Base-by-base conservation (phyloP, 768 basidiomycete genomes). In the Trametes maxima region DNA sequence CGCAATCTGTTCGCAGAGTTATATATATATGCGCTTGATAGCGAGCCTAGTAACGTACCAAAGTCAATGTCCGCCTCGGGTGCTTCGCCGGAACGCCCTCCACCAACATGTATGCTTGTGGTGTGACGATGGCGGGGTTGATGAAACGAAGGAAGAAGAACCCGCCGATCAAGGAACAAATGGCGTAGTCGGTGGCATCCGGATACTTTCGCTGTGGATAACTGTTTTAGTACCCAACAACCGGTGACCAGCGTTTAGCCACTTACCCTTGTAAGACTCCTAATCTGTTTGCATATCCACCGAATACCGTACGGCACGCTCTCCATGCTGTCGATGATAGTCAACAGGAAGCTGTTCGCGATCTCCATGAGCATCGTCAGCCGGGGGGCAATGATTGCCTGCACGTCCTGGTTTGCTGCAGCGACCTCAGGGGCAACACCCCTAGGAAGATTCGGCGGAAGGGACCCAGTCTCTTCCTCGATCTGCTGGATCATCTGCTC, bases 121-220 rank as follows among this genome's bases (percentile, higher is more conserved):
- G 97, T 0, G 97, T 99, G 63, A 99, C 97, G 57, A 99, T 94
- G 2, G 97, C 97, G 2, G 97, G 97, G 69, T 99, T 99, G 79
- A 99, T 98, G 78, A 99, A 99, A 19, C 97, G 92, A 63, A 99
- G 87, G 84, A 99, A 99, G 85, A 99, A 99, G 80, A 99, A 99
- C 11, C 97, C 97, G 50, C 97, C 97, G 64, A 99, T 99, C 54
- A 99, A 85, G 7, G 95, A 98, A 73, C 96, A 98, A 58, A 99
- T 96, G 49, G 96, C 95, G 67, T 95, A 95, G 78, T 98, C 97
- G 28, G 93, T 96, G 33, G 96, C 97, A 58, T 99, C 97, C 1
- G 97, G 97, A 75, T 98, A 99, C 81, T 98, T 98, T 55, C 97
- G 85, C 97, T 98, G 72, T 6, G 66, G 43, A 39, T 24, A 46